These are phyloP conservation scores for Arthrobotrys musiformis DNA, from an alignment of 2,329 filamentous ascomycete genomes.

Conservation along the genomic window DNA sequence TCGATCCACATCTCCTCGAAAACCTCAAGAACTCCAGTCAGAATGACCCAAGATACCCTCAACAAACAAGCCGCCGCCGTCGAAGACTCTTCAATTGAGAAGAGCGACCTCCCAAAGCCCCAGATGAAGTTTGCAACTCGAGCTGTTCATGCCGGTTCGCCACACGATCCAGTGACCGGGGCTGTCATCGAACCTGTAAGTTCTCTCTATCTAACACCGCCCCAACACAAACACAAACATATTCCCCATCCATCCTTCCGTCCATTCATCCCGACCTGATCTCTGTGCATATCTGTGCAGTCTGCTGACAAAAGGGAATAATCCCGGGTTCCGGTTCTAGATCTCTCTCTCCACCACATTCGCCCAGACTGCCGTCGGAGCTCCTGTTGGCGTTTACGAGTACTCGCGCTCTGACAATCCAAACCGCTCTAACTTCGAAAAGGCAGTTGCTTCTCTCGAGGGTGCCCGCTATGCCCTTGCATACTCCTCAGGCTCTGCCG, in stretches of 20 bases:
- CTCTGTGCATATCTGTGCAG: neutral
- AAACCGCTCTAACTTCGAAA: constrained; percentile 94
- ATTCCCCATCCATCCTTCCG: too few relatives aligned
- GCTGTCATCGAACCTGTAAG: constrained; percentile 88
- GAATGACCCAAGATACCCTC: constrained; percentile 41
- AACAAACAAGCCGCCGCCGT: neutral
- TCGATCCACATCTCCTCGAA: neutral
- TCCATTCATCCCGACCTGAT: constrained; percentile 1
- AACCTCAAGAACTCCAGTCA: constrained; percentile 1
- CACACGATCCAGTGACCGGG: constrained; percentile 88
- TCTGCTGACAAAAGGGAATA: constrained; percentile 18
- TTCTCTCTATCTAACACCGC: constrained; percentile 22
- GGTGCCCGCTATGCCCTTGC: constrained; percentile 91
- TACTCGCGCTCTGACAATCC: constrained; percentile 95
- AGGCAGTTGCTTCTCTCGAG: constrained; percentile 89
- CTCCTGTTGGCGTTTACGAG: constrained; percentile 88
- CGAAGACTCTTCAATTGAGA: neutral
- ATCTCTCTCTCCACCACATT: constrained; percentile 98
- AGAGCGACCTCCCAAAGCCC: constrained; percentile 74
- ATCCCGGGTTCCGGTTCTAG: constrained; percentile 63
- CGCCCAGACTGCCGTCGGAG: constrained; percentile 86
- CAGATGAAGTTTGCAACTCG: constrained; percentile 85
- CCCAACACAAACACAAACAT: constrained; percentile 8
- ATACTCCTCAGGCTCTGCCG: constrained; percentile 92
- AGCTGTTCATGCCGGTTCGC: constrained; percentile 91